These are phyloP conservation scores for Umbelopsis sp. DNA, from an alignment of 192 early-diverging fungal genomes.

Conservation along the genomic window DNA sequence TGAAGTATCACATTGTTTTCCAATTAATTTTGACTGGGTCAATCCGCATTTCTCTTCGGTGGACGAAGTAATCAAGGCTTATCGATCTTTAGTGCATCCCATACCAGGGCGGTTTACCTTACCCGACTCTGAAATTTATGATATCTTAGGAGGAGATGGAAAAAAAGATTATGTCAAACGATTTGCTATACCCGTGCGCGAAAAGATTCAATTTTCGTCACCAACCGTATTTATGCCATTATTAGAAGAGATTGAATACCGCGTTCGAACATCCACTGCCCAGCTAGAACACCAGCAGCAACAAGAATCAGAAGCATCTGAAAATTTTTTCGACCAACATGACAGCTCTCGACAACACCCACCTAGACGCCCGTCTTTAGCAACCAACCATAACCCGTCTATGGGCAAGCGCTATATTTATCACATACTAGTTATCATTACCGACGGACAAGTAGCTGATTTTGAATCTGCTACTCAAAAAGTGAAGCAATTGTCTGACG, in stretches of 20 bases:
- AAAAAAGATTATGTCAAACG: slow-evolving; percentile 16
- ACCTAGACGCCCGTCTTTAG: slow-evolving; percentile 8
- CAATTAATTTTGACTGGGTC: slow-evolving; percentile 5
- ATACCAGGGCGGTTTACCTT: neutral
- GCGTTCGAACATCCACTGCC: neutral
- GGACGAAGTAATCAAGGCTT: slow-evolving; percentile 13
- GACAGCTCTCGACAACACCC: neutral
- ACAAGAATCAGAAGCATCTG: neutral
- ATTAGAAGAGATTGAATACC: slow-evolving; percentile 15
- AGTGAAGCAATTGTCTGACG: slow-evolving; percentile 14
- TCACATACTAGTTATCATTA: slow-evolving; percentile 21
- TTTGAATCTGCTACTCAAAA: slow-evolving; percentile 8
- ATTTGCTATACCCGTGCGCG: neutral
- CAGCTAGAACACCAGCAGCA: neutral
- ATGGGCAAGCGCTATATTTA: slow-evolving; percentile 2
- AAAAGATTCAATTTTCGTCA: slow-evolving; percentile 7
- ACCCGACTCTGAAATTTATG: slow-evolving; percentile 6
- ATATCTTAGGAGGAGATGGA: slow-evolving; percentile 3
- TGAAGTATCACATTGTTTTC: slow-evolving; percentile 14
- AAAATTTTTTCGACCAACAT: neutral
- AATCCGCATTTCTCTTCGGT: neutral
- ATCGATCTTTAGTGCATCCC: slow-evolving; percentile 6
- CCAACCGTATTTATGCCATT: slow-evolving; percentile 12
- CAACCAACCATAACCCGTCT: neutral
- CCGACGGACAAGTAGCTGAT: slow-evolving; percentile 16